These are phyloP conservation scores for Urostyla sp. DNA, from an alignment of 73 alveolate genomes.

Conservation along the genomic window DNA sequence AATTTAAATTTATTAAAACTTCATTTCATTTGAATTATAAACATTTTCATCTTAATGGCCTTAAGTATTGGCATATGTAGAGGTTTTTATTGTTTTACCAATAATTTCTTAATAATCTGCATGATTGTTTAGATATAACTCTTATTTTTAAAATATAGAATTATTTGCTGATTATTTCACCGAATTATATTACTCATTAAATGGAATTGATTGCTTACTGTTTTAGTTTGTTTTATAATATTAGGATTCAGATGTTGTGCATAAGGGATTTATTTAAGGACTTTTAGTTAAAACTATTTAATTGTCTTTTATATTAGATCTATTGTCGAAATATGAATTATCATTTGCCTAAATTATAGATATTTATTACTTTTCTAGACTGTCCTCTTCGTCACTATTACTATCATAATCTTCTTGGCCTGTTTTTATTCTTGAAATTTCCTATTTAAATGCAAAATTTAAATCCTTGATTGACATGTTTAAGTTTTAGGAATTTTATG, in stretches of 20 bases:
- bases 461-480: slow-evolving; percentile 34
- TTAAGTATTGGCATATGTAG: slow-evolving; percentile 13
- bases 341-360: no score
- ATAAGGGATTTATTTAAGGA: slow-evolving; percentile 30
- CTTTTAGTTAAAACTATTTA: no score
- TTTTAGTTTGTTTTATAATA: neutral
- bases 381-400: no score
- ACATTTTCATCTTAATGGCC: slow-evolving; percentile 15
- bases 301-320: no score
- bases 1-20: neutral
- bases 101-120: neutral
- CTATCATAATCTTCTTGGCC: slow-evolving; percentile 14
- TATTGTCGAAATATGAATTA: no score
- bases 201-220: neutral
- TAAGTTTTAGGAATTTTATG: slow-evolving; percentile 4
- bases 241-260: slow-evolving; percentile 35
- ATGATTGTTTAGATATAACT: neutral
- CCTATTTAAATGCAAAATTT: slow-evolving; percentile 27
- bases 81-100: neutral
- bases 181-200: neutral
- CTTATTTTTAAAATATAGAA: neutral
- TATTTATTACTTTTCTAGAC: no score
- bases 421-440: slow-evolving; percentile 7
- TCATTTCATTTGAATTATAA: neutral
- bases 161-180: neutral